phyloP scores from a whole-genome alignment of 768 basidiomycete species.

The Nidularia pulvinata region DNA sequence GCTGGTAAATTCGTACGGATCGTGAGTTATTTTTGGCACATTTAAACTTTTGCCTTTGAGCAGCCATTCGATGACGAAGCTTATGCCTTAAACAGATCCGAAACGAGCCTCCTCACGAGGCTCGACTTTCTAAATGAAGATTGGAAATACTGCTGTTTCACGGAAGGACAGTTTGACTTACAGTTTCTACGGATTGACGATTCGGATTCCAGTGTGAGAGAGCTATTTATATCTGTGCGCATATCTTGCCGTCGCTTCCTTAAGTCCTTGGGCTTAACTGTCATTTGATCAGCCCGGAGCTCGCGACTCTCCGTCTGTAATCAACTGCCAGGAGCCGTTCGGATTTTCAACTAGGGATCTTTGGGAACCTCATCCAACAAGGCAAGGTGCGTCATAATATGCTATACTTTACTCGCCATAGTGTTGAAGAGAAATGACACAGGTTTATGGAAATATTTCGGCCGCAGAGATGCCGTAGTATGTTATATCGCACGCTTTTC shows the following conservation, averaged over 20 bases:
- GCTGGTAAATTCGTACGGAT: constrained; percentile 3
- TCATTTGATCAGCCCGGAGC: constrained; percentile 7
- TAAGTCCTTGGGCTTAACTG: not conserved
- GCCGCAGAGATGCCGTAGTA: constrained; percentile 16
- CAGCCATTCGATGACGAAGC: not conserved
- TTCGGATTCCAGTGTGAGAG: not conserved
- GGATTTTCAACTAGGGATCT: constrained; percentile 14
- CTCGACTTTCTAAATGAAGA: not conserved
- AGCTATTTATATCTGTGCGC: not conserved
- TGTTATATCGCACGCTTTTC: constrained; percentile 2
- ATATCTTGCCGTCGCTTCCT: not conserved
- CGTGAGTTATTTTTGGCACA: constrained; percentile 2
- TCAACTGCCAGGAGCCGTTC: constrained; percentile 12
- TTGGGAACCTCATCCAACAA: constrained; percentile 15
- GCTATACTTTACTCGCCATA: not conserved
- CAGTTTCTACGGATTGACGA: not conserved
- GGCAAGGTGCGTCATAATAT: constrained; percentile 3
- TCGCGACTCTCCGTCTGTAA: constrained; percentile 10
- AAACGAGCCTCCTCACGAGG: not conserved
- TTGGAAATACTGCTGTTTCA: not conserved
- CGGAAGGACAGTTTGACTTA: not conserved
- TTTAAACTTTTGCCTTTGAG: too few species aligned
- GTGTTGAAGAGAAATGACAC: not conserved
- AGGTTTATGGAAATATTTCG: constrained; percentile 13
- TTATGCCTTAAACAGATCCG: not conserved